Conservation (phyloP, 371 early-diverging fungal genomes). For the Vittaforma corneae region DNA sequence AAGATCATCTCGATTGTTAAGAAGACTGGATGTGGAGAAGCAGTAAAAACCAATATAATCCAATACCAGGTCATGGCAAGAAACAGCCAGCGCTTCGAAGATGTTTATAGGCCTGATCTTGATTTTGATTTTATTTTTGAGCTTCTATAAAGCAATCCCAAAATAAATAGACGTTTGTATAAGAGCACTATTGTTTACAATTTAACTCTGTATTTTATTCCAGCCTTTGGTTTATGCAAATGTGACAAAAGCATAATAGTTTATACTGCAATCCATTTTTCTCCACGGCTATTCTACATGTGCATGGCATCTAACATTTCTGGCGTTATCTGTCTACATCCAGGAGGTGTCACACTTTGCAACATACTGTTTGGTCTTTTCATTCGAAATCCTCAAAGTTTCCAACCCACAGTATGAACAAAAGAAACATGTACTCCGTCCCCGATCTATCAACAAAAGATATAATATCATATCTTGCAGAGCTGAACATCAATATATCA, state of each 20-base stretch:
- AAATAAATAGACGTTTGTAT: not conserved
- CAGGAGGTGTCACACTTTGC: not conserved
- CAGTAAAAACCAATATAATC: too few species aligned
- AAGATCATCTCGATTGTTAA: not conserved
- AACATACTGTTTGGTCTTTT: not conserved
- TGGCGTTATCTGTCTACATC: not conserved
- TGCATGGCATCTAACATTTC: not conserved
- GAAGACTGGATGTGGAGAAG: not conserved
- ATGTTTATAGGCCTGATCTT: too few species aligned
- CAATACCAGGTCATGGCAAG: too few species aligned
- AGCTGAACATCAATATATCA: constrained; percentile 41
- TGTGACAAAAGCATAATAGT: not conserved
- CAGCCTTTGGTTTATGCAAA: not conserved
- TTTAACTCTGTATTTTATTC: not conserved
- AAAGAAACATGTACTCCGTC: not conserved
- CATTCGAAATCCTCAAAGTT: not conserved
- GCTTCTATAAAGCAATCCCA: not conserved
- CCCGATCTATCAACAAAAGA: constrained; percentile 41
- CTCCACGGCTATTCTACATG: not conserved
- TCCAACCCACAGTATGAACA: not conserved
- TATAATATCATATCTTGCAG: constrained; percentile 39
- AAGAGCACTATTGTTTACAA: not conserved
- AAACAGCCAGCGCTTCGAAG: too few species aligned
- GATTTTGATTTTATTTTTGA: not conserved
- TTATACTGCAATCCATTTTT: not conserved